phyloP scores from a whole-genome alignment of 225 moss, liverwort and hornwort species.

The Antitrichia curtipendula region DNA sequence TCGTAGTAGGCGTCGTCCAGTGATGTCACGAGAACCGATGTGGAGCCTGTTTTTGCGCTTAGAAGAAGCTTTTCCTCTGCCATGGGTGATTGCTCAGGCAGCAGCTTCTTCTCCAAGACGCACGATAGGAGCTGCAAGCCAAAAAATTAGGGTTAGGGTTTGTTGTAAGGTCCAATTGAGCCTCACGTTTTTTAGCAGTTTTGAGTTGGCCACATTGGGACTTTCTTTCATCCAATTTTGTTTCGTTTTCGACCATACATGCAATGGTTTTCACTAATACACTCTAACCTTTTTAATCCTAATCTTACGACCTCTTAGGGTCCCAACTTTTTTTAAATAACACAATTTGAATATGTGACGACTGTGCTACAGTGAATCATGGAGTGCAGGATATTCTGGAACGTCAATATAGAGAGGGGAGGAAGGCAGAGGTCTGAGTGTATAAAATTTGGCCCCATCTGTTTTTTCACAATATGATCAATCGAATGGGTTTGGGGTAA shows the following conservation, averaged over 20 bases:
- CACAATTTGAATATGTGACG: background rate
- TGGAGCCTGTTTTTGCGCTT: conserved; percentile 11
- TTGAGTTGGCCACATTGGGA: background rate
- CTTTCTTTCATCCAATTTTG: background rate
- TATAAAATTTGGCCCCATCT: background rate
- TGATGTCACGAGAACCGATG: conserved; percentile 48
- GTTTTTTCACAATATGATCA: background rate
- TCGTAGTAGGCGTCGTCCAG: conserved; percentile 51
- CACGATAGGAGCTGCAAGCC: conserved; percentile 40
- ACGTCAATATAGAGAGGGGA: background rate
- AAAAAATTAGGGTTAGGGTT: background rate
- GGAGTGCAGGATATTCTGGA: background rate
- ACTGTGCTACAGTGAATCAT: background rate
- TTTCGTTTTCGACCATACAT: background rate
- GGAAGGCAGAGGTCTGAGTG: background rate
- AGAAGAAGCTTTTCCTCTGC: background rate
- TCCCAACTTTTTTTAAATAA: background rate
- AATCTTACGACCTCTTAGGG: background rate
- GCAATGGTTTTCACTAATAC: background rate
- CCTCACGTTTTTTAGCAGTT: background rate
- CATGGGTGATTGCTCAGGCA: conserved; percentile 19
- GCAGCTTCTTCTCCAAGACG: conserved; percentile 26
- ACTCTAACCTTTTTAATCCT: background rate
- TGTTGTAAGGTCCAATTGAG: background rate
- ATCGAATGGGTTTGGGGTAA: background rate